Conservation (phyloP, 2,329 filamentous ascomycete genomes). For the Exophiala viscosa region DNA sequence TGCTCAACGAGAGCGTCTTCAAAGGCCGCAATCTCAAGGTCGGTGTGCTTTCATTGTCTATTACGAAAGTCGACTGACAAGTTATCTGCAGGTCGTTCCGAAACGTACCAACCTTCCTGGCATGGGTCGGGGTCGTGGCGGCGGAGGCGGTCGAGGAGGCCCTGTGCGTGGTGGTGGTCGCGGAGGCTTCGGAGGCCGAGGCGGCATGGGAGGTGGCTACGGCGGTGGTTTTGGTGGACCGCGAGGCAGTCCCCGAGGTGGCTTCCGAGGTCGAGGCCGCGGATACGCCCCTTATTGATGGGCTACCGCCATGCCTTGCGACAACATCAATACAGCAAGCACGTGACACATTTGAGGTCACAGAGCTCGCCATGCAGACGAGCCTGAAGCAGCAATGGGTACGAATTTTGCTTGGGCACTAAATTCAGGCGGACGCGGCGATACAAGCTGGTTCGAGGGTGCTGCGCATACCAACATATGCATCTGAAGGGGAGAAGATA, state of each 20-base stretch:
- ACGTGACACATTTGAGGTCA: conserved; percentile 5
- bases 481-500: no score
- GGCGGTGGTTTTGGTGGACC: conserved; percentile 23
- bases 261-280: conserved; percentile 49
- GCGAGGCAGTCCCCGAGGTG: conserved; percentile 28
- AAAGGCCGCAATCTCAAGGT: conserved; percentile 96
- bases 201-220: conserved; percentile 46
- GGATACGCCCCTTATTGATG: conserved; percentile 46
- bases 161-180: conserved; percentile 58
- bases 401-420: not conserved
- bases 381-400: not conserved
- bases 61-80: conserved; percentile 20
- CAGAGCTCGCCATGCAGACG: not conserved
- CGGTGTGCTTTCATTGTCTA: conserved; percentile 23
- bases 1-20: conserved; percentile 94
- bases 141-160: conserved; percentile 40
- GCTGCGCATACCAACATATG: no score
- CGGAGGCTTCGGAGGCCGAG: conserved; percentile 58
- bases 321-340: conserved; percentile 12
- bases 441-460: no score
- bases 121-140: conserved; percentile 69
- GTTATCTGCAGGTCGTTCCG: conserved; percentile 63
- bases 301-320: not conserved
- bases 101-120: conserved; percentile 97
- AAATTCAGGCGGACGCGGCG: not conserved